phyloP scores from a whole-genome alignment of 2,329 filamentous ascomycete species.

The Ophiostoma quercus region DNA sequence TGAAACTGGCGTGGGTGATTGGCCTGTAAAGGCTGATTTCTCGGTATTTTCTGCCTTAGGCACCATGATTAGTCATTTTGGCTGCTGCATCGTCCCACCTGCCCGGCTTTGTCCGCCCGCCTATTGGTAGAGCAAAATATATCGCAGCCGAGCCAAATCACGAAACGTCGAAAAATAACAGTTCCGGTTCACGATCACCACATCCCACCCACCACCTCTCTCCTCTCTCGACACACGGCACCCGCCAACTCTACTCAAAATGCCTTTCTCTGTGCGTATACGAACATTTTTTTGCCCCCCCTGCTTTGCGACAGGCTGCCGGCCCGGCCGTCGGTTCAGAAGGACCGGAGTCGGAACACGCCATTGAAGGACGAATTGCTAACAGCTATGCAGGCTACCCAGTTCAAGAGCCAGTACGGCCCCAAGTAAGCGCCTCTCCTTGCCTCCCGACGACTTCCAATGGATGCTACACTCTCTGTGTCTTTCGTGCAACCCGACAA shows the following conservation, averaged over 20 bases:
- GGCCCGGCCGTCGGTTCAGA: background rate
- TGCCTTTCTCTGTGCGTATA: conserved; percentile 2
- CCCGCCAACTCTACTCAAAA: background rate
- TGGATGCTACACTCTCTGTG: background rate
- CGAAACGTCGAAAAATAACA: conserved; percentile 1
- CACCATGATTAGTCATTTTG: conserved; percentile 8
- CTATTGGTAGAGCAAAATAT: conserved; percentile 30
- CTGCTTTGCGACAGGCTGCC: background rate
- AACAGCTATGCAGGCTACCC: conserved; percentile 38
- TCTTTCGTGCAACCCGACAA: background rate
- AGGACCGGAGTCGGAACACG: background rate
- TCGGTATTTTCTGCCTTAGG: conserved; percentile 18
- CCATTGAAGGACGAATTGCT: conserved; percentile 8
- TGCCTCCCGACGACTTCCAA: background rate
- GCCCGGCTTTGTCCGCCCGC: conserved; percentile 33
- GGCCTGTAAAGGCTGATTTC: conserved; percentile 16
- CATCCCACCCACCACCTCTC: background rate
- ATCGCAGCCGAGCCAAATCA: conserved; percentile 9
- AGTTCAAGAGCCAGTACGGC: conserved; percentile 59
- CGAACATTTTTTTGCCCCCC: background rate
- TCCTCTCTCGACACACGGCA: background rate
- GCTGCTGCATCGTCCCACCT: background rate
- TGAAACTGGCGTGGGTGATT: conserved; percentile 27
- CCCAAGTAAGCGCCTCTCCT: conserved; percentile 53
- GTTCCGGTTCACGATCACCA: background rate